phyloP scores from a whole-genome alignment of 2,329 filamentous ascomycete genomes.

The Aspergillus felis region DNA sequence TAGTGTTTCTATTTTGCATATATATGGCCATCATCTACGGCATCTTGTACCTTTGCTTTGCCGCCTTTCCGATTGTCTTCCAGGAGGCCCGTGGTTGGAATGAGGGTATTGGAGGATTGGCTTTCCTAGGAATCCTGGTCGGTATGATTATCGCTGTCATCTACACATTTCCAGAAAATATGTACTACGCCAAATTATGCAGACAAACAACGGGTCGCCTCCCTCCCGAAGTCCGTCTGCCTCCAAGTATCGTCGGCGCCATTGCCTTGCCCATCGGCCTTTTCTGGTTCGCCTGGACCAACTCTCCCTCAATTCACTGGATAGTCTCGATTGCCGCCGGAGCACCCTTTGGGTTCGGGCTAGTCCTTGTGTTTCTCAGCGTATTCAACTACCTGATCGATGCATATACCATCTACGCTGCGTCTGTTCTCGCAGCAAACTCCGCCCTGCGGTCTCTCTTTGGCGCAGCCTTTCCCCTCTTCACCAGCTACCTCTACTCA shows the following conservation, averaged over 20 bases:
- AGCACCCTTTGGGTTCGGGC: constrained; percentile 39
- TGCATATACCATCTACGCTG: constrained; percentile 39
- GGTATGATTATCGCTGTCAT: background rate
- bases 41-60: constrained; percentile 36
- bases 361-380: constrained; percentile 38
- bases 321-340: constrained; percentile 33
- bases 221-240: constrained; percentile 55
- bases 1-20: constrained; percentile 29
- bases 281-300: constrained; percentile 60
- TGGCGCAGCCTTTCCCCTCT: constrained; percentile 44
- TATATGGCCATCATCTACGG: constrained; percentile 37
- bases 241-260: constrained; percentile 46
- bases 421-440: constrained; percentile 40
- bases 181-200: constrained; percentile 25
- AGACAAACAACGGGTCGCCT: constrained; percentile 19
- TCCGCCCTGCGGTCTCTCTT: constrained; percentile 43
- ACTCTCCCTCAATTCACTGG: constrained; percentile 41
- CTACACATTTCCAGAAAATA: constrained; percentile 23
- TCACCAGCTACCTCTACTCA: constrained; percentile 44
- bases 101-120: background rate
- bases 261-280: constrained; percentile 52
- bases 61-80: constrained; percentile 53
- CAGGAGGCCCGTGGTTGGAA: constrained; percentile 42
- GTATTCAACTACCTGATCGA: constrained; percentile 43
- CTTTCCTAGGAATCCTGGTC: background rate